Percentiles rank a stretch among this genome's conserved stretches.
Conservation (phyloP, 208 protist genomes). For the Leishmania major region DNA sequence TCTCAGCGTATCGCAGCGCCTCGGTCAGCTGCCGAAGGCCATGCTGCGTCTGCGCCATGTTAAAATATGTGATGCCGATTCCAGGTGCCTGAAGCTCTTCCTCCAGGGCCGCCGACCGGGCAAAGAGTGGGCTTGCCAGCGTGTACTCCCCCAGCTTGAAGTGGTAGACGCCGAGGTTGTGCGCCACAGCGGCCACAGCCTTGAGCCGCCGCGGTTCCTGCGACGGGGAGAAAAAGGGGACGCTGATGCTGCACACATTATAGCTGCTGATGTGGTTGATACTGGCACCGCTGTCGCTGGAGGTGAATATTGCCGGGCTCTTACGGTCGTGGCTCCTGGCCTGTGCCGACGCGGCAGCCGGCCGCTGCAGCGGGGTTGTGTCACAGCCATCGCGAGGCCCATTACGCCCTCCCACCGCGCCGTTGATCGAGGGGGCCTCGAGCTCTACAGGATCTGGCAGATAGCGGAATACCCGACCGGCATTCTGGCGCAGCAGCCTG, state of each 20-base stretch:
- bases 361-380: not conserved
- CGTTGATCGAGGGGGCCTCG: not conserved
- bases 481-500: constrained; percentile 37
- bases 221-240: constrained; percentile 61
- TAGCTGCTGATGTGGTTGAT: constrained; percentile 2
- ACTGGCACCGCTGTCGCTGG: constrained; percentile 7
- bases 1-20: constrained; percentile 38
- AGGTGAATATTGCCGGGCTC: not conserved
- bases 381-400: not conserved
- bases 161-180: constrained; percentile 89
- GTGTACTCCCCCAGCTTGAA: constrained; percentile 79
- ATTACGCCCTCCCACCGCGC: not conserved
- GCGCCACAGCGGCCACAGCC: constrained; percentile 51
- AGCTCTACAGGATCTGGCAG: constrained; percentile 36
- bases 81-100: constrained; percentile 52
- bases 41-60: constrained; percentile 71
- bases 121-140: constrained; percentile 51
- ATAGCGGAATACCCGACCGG: constrained; percentile 52
- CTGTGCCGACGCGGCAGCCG: not conserved
- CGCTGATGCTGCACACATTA: constrained; percentile 31
- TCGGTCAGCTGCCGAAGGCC: constrained; percentile 33
- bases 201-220: constrained; percentile 45
- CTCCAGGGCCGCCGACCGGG: constrained; percentile 54
- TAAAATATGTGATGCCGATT: constrained; percentile 84
- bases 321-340: not conserved